phyloP scores from a whole-genome alignment of 495 filamentous ascomycete species.

The Tuber brumale region DNA sequence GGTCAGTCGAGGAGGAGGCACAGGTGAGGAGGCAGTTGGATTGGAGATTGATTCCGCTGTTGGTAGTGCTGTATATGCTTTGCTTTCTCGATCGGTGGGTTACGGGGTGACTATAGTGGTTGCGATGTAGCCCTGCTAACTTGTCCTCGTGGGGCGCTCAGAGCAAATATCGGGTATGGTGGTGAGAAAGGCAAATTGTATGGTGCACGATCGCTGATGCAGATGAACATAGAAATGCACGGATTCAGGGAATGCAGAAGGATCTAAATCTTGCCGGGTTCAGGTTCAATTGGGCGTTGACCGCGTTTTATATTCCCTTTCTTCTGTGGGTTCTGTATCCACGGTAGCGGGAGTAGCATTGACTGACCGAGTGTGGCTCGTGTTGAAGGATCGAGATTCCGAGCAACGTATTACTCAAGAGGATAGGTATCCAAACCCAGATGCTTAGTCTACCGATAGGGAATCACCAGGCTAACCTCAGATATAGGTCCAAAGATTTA shows the following conservation, averaged over 20 bases:
- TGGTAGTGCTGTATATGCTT: slow-evolving; percentile 52
- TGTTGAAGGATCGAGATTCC: slow-evolving; percentile 49
- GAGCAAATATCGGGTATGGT: slow-evolving; percentile 37
- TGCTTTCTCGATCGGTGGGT: slow-evolving; percentile 55
- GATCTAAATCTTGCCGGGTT: slow-evolving; percentile 47
- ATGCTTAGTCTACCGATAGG: slow-evolving; percentile 41
- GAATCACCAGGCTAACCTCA: slow-evolving; percentile 4
- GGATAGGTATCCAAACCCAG: slow-evolving; percentile 59
- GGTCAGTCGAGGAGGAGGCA: slow-evolving; percentile 51
- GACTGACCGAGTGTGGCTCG: neutral
- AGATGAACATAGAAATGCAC: slow-evolving; percentile 48
- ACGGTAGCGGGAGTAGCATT: neutral
- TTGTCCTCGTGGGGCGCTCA: neutral
- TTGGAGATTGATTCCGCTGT: slow-evolving; percentile 49
- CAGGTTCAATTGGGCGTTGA: slow-evolving; percentile 56
- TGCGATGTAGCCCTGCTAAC: neutral
- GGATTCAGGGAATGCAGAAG: slow-evolving; percentile 50
- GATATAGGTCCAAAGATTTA: slow-evolving; percentile 35
- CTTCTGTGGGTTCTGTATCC: slow-evolving; percentile 39
- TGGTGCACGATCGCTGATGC: neutral
- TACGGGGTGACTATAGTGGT: neutral
- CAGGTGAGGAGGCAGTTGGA: slow-evolving; percentile 51
- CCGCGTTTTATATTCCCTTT: slow-evolving; percentile 63
- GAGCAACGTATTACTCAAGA: slow-evolving; percentile 66
- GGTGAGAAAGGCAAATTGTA: neutral